These are phyloP conservation scores for Oropetium thomaeum DNA, from an alignment of 176 grass and related monocot genomes.

Conservation along the genomic window DNA sequence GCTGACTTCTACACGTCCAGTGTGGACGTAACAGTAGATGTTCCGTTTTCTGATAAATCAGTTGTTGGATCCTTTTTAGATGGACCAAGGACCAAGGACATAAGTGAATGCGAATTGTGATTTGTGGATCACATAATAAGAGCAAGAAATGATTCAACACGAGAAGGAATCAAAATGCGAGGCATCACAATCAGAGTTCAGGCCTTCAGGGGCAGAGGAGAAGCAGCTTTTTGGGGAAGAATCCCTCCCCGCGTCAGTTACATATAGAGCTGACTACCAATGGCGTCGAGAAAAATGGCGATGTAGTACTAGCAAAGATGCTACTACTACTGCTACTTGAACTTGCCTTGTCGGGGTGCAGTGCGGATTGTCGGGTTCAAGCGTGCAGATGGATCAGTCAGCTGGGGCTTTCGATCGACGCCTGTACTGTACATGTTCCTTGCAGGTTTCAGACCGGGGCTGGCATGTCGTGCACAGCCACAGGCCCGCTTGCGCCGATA, in stretches of 20 bases:
- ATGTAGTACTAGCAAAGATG: background rate
- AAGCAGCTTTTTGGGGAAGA: background rate
- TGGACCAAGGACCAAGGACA: no score
- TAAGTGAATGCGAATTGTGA: no score
- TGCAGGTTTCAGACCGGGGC: background rate
- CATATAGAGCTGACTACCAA: background rate
- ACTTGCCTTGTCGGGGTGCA: background rate
- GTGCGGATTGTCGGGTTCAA: background rate
- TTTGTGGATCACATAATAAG: background rate
- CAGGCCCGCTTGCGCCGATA: conserved; percentile 1
- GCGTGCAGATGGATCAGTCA: background rate
- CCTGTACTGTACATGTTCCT: conserved; percentile 16
- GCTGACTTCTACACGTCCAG: background rate
- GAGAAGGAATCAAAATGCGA: conserved; percentile 22
- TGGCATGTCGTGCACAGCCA: background rate
- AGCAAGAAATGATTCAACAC: background rate
- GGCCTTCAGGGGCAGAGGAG: background rate
- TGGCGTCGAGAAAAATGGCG: background rate
- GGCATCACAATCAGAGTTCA: background rate
- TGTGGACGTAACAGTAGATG: background rate
- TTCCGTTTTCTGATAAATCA: background rate
- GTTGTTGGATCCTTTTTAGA: background rate
- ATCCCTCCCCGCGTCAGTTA: no score
- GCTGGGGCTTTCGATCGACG: background rate
- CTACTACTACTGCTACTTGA: no score